Conservation (phyloP, 768 basidiomycete species). For the Leccinum aurantiacum region DNA sequence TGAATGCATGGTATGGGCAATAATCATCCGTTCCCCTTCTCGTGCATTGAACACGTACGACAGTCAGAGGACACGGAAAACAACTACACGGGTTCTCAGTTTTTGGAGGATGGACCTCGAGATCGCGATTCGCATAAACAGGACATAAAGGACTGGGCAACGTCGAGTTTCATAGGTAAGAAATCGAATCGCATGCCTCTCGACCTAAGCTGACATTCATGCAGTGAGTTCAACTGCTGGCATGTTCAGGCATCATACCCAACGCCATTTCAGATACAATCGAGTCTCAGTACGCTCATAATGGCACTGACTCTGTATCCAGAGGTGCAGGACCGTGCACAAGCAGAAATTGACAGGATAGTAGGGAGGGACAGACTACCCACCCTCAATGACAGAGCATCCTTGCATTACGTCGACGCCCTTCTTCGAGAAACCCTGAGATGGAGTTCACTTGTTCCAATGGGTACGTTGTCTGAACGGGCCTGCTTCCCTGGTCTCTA, state of each 20-base stretch:
- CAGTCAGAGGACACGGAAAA: slow-evolving; percentile 24
- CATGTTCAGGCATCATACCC: background rate
- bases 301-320: slow-evolving; percentile 24
- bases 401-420: slow-evolving; percentile 24
- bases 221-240: slow-evolving; percentile 8
- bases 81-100: slow-evolving; percentile 25
- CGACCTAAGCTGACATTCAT: slow-evolving; percentile 19
- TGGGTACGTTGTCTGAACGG: slow-evolving; percentile 10
- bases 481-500: background rate
- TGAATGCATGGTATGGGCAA: slow-evolving; percentile 16
- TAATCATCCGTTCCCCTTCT: background rate
- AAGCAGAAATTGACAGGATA: slow-evolving; percentile 16
- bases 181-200: background rate
- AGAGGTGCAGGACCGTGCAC: slow-evolving; percentile 23
- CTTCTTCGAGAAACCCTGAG: slow-evolving; percentile 23
- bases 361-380: slow-evolving; percentile 22
- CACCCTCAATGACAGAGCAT: slow-evolving; percentile 15
- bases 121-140: slow-evolving; percentile 17
- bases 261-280: slow-evolving; percentile 15
- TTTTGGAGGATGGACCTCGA: slow-evolving; percentile 7
- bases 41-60: background rate
- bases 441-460: slow-evolving; percentile 24
- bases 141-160: slow-evolving; percentile 18
- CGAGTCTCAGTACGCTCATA: slow-evolving; percentile 15
- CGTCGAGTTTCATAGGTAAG: slow-evolving; percentile 25